Evolutionary conservation across 768 basidiomycete species (phyloP).

Genomic region (Hydnomerulius pinastri): DNA sequence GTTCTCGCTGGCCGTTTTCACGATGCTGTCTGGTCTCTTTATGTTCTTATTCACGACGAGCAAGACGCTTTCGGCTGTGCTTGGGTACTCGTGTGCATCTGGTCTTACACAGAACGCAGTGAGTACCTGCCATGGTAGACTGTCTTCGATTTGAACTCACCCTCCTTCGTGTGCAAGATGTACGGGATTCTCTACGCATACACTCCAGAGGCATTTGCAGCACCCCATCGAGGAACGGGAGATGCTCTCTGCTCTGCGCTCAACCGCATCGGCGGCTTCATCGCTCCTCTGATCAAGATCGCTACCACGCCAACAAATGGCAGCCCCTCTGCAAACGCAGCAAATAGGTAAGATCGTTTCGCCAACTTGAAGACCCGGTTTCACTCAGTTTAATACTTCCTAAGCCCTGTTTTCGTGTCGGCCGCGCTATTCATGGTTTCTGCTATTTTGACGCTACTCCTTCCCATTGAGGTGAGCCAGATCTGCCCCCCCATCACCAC

Average conservation of each 20-base stretch:
- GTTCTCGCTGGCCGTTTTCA: constrained; percentile 47
- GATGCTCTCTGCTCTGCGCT: constrained; percentile 50
- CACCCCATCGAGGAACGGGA: constrained; percentile 56
- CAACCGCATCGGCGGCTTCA: constrained; percentile 49
- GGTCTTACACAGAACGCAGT: constrained; percentile 46
- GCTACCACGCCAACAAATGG: constrained; percentile 39
- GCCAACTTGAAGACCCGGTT: background rate
- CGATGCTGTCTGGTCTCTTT: constrained; percentile 47
- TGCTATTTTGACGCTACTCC: constrained; percentile 39
- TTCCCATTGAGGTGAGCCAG: constrained; percentile 52
- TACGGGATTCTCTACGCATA: constrained; percentile 58
- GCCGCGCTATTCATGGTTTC: constrained; percentile 48
- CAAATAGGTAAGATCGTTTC: constrained; percentile 36
- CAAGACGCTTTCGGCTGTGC: constrained; percentile 37
- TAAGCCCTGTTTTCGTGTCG: constrained; percentile 50
- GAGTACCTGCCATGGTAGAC: constrained; percentile 1
- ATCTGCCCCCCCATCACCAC: no score
- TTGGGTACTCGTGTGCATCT: constrained; percentile 49
- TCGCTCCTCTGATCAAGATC: constrained; percentile 52
- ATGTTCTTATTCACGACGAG: constrained; percentile 55
- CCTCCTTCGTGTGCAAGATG: constrained; percentile 33
- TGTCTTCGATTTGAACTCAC: background rate
- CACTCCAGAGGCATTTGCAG: constrained; percentile 62
- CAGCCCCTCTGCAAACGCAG: constrained; percentile 26
- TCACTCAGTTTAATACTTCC: background rate